Evolutionary conservation across 2,329 filamentous ascomycete genomes (phyloP), one percentile per base, ranked within the genome.

Genomic region (Epichloe hybrida): DNA sequence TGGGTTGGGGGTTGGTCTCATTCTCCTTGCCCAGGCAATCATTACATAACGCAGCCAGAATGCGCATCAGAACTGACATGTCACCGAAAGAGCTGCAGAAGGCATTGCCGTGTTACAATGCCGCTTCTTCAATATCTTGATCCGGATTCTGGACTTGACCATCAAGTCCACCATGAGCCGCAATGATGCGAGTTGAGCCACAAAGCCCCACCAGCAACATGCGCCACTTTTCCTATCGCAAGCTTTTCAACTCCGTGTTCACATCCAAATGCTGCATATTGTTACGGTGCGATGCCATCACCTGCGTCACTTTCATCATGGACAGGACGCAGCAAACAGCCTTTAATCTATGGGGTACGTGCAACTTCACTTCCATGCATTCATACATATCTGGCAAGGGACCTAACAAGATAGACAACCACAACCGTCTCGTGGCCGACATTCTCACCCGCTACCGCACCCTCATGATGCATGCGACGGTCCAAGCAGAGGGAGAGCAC

Each of bases 401-500:
- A 31, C 27, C 27, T 31, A 11, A 31, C 27, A 11, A 4, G 27
- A 31, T 9, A 31, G 70, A 72, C 58, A 69, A 64, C 34, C 69
- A 72, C 56, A 69, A 72, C 56, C 66, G 69, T 40, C 69, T 72
- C 53, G 63, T 72, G 39, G 70, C 69, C 35, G 67, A 72, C 53
- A 65, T 72, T 49, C 67, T 72, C 45, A 69, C 65, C 11, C 68
- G 65, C 51, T 72, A 70, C 60, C 67, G 68, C 51, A 66, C 64
- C 34, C 66, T 72, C 45, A 69, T 70, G 61, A 66, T 69, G 62
- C 63, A 71, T 12, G 67, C 69, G 46, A 72, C 70, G 34, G 64
- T 68, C 39, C 69, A 71, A 39, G 68, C 67, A 17, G 64, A 69
- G 23, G 66, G 61, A 46, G 69, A 70, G 51, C 61, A 62, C 37